Conservation (phyloP, 768 basidiomycete genomes). For the Coprinopsis marcescibilis region DNA sequence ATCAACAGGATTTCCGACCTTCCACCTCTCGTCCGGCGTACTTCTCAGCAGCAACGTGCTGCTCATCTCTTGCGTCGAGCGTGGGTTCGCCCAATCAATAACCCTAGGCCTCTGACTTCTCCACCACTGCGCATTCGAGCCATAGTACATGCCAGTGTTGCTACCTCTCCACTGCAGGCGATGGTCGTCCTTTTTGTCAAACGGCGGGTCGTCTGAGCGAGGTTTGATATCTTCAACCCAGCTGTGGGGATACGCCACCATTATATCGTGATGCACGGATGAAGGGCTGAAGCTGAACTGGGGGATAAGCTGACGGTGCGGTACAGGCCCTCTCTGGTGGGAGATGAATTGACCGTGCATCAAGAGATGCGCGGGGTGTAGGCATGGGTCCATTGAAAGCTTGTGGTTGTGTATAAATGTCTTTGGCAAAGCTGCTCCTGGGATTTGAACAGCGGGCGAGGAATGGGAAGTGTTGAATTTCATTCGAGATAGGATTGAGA, state of each 20-base stretch:
- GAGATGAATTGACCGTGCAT: conserved; percentile 49
- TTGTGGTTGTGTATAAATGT: conserved; percentile 44
- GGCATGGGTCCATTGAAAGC: conserved; percentile 42
- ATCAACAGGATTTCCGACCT: neutral
- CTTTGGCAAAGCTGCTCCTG: conserved; percentile 16
- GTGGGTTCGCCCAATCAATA: conserved; percentile 28
- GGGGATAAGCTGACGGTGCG: conserved; percentile 37
- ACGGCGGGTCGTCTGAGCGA: conserved; percentile 48
- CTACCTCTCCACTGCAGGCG: conserved; percentile 71
- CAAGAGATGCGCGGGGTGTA: conserved; percentile 32
- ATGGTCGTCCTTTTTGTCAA: conserved; percentile 58
- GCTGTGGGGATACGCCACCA: conserved; percentile 36
- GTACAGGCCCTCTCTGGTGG: conserved; percentile 38
- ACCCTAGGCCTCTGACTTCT: conserved; percentile 38
- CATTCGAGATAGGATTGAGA: conserved; percentile 10
- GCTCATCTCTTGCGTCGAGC: neutral
- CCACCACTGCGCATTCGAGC: conserved; percentile 1
- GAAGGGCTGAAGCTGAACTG: conserved; percentile 48
- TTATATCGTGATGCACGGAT: conserved; percentile 48
- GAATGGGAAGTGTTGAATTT: conserved; percentile 16
- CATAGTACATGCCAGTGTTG: conserved; percentile 59
- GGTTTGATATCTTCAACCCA: conserved; percentile 40
- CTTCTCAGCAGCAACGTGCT: neutral
- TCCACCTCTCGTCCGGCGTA: neutral
- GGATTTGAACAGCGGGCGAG: conserved; percentile 11